phyloP scores from a whole-genome alignment of 2,329 filamentous ascomycete species.

The Tolypocladium tropicale region DNA sequence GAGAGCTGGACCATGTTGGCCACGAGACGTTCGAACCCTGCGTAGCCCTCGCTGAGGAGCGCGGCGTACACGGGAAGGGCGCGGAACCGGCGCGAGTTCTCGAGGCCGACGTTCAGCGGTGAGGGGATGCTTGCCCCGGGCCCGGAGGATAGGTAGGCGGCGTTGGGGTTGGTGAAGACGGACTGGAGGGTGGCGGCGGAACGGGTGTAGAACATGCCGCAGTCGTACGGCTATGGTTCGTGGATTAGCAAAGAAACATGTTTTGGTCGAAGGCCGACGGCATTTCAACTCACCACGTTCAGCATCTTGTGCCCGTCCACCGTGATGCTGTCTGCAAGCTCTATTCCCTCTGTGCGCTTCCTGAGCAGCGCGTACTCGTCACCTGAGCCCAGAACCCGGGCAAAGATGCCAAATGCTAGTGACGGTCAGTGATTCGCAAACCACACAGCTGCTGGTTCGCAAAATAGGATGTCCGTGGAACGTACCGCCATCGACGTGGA shows the following conservation, averaged over 20 bases:
- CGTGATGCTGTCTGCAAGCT: slow-evolving; percentile 79
- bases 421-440: neutral
- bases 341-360: slow-evolving; percentile 49
- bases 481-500: slow-evolving; percentile 74
- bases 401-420: slow-evolving; percentile 77
- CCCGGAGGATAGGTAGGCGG: slow-evolving; percentile 58
- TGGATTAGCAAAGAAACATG: slow-evolving; percentile 3
- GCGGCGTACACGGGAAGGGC: slow-evolving; percentile 84
- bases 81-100: slow-evolving; percentile 85
- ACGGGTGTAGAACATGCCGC: slow-evolving; percentile 76
- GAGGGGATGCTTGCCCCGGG: slow-evolving; percentile 49
- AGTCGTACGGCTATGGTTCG: slow-evolving; percentile 64
- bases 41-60: slow-evolving; percentile 60
- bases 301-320: slow-evolving; percentile 86
- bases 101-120: slow-evolving; percentile 76
- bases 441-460: neutral
- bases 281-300: slow-evolving; percentile 61
- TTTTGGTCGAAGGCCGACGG: neutral
- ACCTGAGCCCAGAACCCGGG: slow-evolving; percentile 48
- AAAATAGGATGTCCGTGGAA: neutral
- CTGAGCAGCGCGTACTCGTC: slow-evolving; percentile 46
- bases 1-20: slow-evolving; percentile 63
- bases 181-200: slow-evolving; percentile 44
- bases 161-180: slow-evolving; percentile 76
- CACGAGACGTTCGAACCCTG: slow-evolving; percentile 60